Evolutionary conservation across 345 rosid species (phyloP), one percentile per base, ranked within the genome.

Genomic region (Crucihimalaya himalaica): DNA sequence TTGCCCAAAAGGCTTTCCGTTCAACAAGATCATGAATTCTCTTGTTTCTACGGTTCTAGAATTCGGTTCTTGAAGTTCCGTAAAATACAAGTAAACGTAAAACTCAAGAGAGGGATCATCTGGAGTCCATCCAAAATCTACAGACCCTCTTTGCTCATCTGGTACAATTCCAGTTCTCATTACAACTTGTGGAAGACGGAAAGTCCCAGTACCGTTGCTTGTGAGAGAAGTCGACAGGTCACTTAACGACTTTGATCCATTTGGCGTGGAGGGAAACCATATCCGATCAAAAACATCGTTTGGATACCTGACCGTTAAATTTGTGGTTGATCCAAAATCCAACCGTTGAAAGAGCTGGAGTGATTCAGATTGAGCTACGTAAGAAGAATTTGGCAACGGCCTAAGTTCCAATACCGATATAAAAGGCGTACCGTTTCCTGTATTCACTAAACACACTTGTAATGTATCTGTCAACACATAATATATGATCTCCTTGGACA

Each of bases 371-470:
- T 55, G 32, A 8, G 77, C 2, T 12, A 1, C 19, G 11, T 80
- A 77, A 23, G 73, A 71, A 0, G 56, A 28, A 63, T 37, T 76
- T 0, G 9, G 71, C 55, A 84, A 58, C 53, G 20, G 76, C 80
- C 92, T 80, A 2, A 84, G 59, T 7, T 90, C 91, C 40, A 88
- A 60, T 1, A 71, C 76, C 46, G 93, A 85, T 37, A 88, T 78
- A 57, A 88, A 88, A 31, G 92, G 90, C 12, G 82, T 56, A 20
- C 88, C 89, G 0, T 16, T 46, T 0, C 78, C 77, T 5, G 77
- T 85, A 32, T 90, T 87, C 14, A 86, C 87, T 6, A 87, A 66
- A 79, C 97, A 88, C 31, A 88, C 75, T 55, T 82, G 68, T 29
- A 84, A 27, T 18, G 78, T 58, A 5, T 84, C 78, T 37, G 75